These are phyloP conservation scores for Cryptosporidium baileyi DNA, from an alignment of 169 alveolate genomes.

Conservation along the genomic window DNA sequence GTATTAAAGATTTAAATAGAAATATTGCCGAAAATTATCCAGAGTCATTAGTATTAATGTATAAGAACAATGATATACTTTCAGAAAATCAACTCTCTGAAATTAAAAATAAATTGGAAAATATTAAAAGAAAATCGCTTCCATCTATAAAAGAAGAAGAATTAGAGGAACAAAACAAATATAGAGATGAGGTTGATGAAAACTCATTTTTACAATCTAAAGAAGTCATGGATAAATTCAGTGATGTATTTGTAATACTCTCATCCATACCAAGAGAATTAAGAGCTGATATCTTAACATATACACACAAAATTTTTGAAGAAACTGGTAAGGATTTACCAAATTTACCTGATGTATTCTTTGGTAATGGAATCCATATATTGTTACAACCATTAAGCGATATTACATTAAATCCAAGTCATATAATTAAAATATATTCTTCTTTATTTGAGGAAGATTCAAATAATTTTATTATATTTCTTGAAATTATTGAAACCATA, in stretches of 20 bases:
- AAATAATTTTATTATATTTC: slow-evolving; percentile 33
- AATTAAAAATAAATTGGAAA: neutral
- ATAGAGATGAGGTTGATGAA: neutral
- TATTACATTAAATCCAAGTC: slow-evolving; percentile 33
- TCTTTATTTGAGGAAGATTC: slow-evolving; percentile 34
- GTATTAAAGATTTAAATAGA: neutral
- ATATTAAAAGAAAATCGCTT: neutral
- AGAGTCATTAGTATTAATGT: neutral
- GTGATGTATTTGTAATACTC: slow-evolving; percentile 29
- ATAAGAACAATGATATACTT: neutral
- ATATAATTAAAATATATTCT: slow-evolving; percentile 39
- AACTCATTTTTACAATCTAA: neutral
- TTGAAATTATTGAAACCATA: slow-evolving; percentile 5
- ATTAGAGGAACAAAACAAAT: neutral
- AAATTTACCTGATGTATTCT: slow-evolving; percentile 43
- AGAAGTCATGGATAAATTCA: slow-evolving; percentile 7
- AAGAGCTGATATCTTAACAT: slow-evolving; percentile 27
- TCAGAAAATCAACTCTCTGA: neutral
- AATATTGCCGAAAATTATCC: slow-evolving; percentile 56
- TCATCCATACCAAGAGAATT: slow-evolving; percentile 49
- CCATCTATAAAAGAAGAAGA: slow-evolving; percentile 47
- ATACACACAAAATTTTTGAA: slow-evolving; percentile 5
- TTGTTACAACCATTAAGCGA: slow-evolving; percentile 31
- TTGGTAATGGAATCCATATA: slow-evolving; percentile 43
- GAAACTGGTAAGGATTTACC: neutral